Base-by-base conservation (phyloP, 2,329 filamentous ascomycete species). In the Alternaria brassicae region DNA sequence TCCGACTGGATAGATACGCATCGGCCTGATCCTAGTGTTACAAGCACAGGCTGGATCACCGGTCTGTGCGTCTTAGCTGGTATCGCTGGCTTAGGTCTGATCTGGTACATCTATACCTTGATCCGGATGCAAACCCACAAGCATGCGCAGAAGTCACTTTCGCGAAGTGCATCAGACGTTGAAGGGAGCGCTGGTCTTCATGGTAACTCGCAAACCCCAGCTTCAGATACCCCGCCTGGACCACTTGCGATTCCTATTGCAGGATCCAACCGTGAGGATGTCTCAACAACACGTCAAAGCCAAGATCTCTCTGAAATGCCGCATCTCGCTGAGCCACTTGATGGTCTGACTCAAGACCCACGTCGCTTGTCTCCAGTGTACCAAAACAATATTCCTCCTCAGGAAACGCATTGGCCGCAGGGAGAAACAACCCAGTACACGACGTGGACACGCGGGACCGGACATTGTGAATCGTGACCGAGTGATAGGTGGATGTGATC, bases 121-220 rank as follows among this genome's bases (percentile, higher is more conserved):
- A 7, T 15, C 4, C 3, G 44, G 12, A 17, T 6, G 17, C 12
- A 15, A 17, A 9, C n/a, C 12, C 13, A 48, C 13, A 12, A 15
- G 17, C 28, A 19, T 19, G 1, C 4, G 1, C 28, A 1, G 6
- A 0, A 15, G 0, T 4, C 28, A 23, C 19, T 7, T 3, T 0
- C 8, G 2, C 5, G 34, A 3, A 4, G 34, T 1, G 4, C 7
- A 48, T 23, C 4, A 1, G 44, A 48, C 15, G 28, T 48, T 19
- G 13, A 48, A 48, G 44, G 9, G 17, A 10, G 23, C 13, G 44
- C 19, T 17, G 7, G 3, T 34, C 12, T n/a, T n/a, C 9, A 48
- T 5, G 6, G 44, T 23, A 32, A 3, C 21, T n/a, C 4, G 13
- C 2, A 23, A 7, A n/a, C 19, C 1, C 44, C 30, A 23, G 19